Percentiles rank a stretch among this genome's conserved stretches.
Conservation (phyloP, 257 asterid genomes). For the Solanum verrucosum region DNA sequence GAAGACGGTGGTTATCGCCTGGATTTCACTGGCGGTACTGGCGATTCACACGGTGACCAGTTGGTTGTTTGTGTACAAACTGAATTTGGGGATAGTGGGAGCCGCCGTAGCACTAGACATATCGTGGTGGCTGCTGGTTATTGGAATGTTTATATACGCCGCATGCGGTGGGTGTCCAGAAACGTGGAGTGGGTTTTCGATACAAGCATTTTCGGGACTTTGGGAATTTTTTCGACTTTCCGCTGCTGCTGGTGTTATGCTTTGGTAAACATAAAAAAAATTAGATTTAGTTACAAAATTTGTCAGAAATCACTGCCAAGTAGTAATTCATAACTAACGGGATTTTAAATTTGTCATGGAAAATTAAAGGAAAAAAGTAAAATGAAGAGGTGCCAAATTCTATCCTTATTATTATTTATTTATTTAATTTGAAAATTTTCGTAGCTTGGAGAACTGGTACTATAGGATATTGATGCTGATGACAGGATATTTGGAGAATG, state of each 20-base stretch:
- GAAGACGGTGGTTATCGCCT: conserved; percentile 21
- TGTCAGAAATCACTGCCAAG: too few relatives aligned
- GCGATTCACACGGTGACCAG: conserved; percentile 10
- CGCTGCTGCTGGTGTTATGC: conserved; percentile 43
- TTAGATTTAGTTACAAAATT: too few relatives aligned
- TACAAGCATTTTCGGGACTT: conserved; percentile 30
- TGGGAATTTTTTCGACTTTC: conserved; percentile 31
- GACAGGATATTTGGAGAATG: conserved; percentile 38
- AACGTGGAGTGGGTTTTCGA: conserved; percentile 39
- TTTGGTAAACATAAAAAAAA: conserved; percentile 11
- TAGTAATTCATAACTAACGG: not conserved
- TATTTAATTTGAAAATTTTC: not conserved
- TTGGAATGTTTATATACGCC: conserved; percentile 17
- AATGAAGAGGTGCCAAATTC: too few relatives aligned
- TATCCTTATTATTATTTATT: too few relatives aligned
- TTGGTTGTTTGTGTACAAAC: conserved; percentile 20
- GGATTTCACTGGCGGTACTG: conserved; percentile 17
- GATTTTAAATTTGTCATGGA: too few relatives aligned
- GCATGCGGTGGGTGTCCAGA: conserved; percentile 35
- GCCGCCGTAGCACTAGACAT: conserved; percentile 21
- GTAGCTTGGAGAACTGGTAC: conserved; percentile 67
- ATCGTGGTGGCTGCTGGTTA: conserved; percentile 34
- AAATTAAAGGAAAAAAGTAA: too few relatives aligned
- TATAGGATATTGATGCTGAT: conserved; percentile 39
- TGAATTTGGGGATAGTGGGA: conserved; percentile 25